Evolutionary conservation across 2,329 filamentous ascomycete species (phyloP), one percentile per base, ranked within the genome.

Genomic region (Cordyceps militaris): DNA sequence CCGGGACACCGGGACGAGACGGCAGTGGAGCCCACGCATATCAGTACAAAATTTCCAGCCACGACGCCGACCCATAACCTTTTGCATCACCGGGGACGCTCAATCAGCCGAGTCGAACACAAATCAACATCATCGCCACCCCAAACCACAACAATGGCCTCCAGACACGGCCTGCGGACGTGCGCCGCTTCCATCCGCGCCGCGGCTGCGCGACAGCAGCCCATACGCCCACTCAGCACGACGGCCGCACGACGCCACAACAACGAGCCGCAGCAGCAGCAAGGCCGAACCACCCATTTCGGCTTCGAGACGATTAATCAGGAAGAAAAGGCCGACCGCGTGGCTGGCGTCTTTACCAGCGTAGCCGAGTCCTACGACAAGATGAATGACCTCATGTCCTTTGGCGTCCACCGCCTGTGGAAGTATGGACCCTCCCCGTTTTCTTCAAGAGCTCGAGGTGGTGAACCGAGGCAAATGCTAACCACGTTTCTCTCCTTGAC

Each of bases 371-470:
- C 88, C 19, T 99, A 99, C 75, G 94, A 99, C 73, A 88, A 87
- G 61, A 99, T 99, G 94, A 99, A 99, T 76, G 94, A 99, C 72
- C 82, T 97, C 64, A 99, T 99, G 94, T 97, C 94, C 8, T 83
- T 99, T 49, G 94, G 94, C 57, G 92, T 96, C 75, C 94, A 99
- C 73, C 88, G 94, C 44, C 78, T 99, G 38, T 99, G 94, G 94
- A 99, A 87, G 83, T 83, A 65, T 51, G 79, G 11, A 32, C 50
- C 58, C 40, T 48, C 34, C 38, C 38, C 50, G n/a, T n/a, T n/a
- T n/a, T 46, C 32, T 28, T 46, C 46, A n/a, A 21, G 19, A n/a
- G 21, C 38, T 42, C 34, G 34, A 16, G 34, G 24, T 26, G 21
- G 7, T 19, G n/a, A 38, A 16, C 16, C 1, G 11, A 14, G 26